A percentile compares a stretch with the other conserved stretches of the same genome.
Evolutionary conservation across 805 yeast genomes (phyloP).

Genomic region (Metschnikowia matae): DNA sequence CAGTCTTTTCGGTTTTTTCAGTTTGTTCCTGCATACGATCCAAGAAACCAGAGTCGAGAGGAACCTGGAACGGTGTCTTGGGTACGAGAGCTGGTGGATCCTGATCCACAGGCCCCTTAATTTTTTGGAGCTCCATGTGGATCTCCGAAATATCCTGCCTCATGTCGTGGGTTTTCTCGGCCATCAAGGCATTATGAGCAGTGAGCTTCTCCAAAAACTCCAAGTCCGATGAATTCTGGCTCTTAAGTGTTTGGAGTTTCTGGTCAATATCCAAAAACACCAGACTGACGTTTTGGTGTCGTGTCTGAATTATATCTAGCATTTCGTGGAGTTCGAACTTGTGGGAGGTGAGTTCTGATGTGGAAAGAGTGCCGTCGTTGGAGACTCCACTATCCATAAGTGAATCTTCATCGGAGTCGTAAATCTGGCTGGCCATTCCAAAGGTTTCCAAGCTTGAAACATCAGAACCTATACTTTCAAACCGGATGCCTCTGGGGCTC

Average conservation of each 20-base stretch:
- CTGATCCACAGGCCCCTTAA: slow-evolving; percentile 2
- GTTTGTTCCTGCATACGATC: neutral
- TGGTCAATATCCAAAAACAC: slow-evolving; percentile 7
- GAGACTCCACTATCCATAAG: slow-evolving; percentile 17
- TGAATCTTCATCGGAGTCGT: slow-evolving; percentile 19
- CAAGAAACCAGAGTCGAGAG: slow-evolving; percentile 2
- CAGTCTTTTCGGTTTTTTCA: no score
- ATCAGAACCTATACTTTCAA: slow-evolving; percentile 2
- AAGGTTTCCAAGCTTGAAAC: slow-evolving; percentile 6
- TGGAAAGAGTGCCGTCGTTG: neutral
- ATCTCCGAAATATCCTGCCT: slow-evolving; percentile 12
- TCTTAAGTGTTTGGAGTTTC: slow-evolving; percentile 8
- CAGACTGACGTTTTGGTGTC: slow-evolving; percentile 9
- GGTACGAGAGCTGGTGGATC: neutral
- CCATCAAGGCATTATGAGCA: slow-evolving; percentile 13
- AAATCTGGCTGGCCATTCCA: slow-evolving; percentile 1
- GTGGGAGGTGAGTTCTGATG: neutral
- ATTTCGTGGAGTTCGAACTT: slow-evolving; percentile 12
- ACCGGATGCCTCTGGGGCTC: neutral
- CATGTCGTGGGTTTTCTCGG: slow-evolving; percentile 15
- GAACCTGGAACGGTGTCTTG: neutral
- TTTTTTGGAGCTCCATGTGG: slow-evolving; percentile 3
- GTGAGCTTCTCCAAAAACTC: slow-evolving; percentile 13
- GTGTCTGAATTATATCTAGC: slow-evolving; percentile 10
- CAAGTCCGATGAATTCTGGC: slow-evolving; percentile 14